Evolutionary conservation across 495 filamentous ascomycete genomes (phyloP), one percentile per base, ranked within the genome.

Genomic region (Hypoxylon fragiforme): DNA sequence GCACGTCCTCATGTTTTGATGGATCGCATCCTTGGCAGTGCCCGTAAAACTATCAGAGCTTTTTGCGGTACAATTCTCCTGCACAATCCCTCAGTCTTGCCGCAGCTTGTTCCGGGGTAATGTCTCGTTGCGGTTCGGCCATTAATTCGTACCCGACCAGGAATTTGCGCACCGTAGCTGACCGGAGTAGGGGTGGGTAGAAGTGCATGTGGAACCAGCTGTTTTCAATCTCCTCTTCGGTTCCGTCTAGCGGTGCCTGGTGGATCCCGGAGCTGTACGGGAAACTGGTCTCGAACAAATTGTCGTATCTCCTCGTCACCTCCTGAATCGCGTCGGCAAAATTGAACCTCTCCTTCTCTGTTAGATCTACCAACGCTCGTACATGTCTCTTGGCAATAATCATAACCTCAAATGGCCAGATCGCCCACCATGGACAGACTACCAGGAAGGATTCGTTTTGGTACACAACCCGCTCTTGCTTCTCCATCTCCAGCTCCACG

Each of bases 391-490:
- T 91, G 54, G 86, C 80, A 41, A 97, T 77, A 51, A 98, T 83
- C 82, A 98, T 88, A 40, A 94, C 87, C 75, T 98, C 94, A 55
- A 96, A 98, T 0, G 94, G 94, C 94, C 94, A 98, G 13, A 87
- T 79, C 0, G 88, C 94, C 94, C 94, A 98, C 91, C 92, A 98
- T 0, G 94, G 94, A 64, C 90, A 95, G 15, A 96, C 78, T 0
- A 90, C 87, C 16, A 95, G 67, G 70, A 97, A 97, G 0, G 73
- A 77, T 11, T 74, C 80, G 67, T 98, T 97, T 65, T 90, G 84
- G 59, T 88, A 92, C 1, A 98, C 90, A 12, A 95, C 78, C 7
- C 94, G 81, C 68, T 97, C 91, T 51, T 82, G 65, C 71, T 95
- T 94, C 55, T 82, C 77, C 48, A 84, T 75, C 73, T 98, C 94